phyloP scores from a whole-genome alignment of 106 monocot species.

The Amphibolis antarctica region DNA sequence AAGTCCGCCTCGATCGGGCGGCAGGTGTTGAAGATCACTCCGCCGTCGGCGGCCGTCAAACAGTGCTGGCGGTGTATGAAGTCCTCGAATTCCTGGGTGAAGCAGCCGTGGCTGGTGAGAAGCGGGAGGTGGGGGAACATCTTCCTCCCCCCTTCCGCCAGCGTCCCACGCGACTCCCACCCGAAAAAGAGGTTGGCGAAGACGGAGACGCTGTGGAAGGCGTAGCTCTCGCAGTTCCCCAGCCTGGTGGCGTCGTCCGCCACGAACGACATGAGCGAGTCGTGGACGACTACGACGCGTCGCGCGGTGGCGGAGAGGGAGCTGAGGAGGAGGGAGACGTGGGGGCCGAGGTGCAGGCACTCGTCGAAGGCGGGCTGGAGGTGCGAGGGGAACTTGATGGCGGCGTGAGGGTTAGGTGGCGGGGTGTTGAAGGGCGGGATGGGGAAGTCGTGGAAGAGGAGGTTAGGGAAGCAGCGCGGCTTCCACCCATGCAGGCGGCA shows the following conservation, averaged over 20 bases:
- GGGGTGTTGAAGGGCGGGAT: constrained; percentile 28
- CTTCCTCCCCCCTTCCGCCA: background rate
- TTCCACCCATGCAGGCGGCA: constrained; percentile 43
- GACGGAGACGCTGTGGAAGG: constrained; percentile 41
- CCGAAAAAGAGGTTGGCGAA: constrained; percentile 34
- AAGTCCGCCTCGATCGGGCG: constrained; percentile 42
- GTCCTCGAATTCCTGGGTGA: constrained; percentile 32
- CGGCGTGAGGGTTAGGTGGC: constrained; percentile 17
- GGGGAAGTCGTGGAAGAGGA: constrained; percentile 37
- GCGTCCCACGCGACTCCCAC: constrained; percentile 12
- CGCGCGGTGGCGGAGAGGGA: constrained; percentile 31
- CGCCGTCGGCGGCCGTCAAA: constrained; percentile 2
- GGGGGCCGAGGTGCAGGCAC: constrained; percentile 8
- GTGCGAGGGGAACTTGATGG: constrained; percentile 34
- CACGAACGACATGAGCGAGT: constrained; percentile 45
- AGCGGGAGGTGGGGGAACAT: background rate
- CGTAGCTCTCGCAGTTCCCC: constrained; percentile 38
- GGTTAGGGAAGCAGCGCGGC: constrained; percentile 5
- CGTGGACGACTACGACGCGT: constrained; percentile 52
- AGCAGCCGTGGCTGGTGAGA: constrained; percentile 26
- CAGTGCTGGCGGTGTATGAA: constrained; percentile 1
- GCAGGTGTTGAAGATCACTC: constrained; percentile 41
- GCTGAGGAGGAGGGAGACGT: constrained; percentile 27
- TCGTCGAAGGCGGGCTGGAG: constrained; percentile 29
- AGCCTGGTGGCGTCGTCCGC: constrained; percentile 22